A percentile compares a stretch with the other conserved stretches of the same genome.
Evolutionary conservation across 1,284 basidiomycete genomes (phyloP).

Genomic region (Ceratobasidium sp.): DNA sequence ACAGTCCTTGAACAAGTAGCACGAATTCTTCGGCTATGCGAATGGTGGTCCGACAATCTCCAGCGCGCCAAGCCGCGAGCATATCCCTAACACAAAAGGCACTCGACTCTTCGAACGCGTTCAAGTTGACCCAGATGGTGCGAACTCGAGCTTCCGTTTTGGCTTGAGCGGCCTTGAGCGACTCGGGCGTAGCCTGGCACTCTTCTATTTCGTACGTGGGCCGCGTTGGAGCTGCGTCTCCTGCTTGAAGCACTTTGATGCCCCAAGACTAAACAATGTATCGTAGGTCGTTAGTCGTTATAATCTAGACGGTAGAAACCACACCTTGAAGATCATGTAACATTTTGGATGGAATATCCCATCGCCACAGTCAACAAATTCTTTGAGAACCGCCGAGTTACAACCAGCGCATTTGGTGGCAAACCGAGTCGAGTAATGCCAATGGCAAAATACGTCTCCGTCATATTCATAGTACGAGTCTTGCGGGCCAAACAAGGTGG

Average conservation of each 20-base stretch:
- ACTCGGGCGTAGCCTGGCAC: conserved; percentile 77
- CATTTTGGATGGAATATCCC: conserved; percentile 99
- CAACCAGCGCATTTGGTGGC: conserved; percentile 99
- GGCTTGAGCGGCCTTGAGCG: conserved; percentile 90
- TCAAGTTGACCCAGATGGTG: conserved; percentile 99
- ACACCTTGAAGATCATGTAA: conserved; percentile 99
- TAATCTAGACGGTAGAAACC: conserved; percentile 47
- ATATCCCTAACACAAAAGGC: conserved; percentile 99
- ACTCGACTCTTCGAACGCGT: conserved; percentile 97
- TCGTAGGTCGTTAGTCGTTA: conserved; percentile 44
- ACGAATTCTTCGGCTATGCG: conserved; percentile 99
- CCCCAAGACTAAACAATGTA: conserved; percentile 87
- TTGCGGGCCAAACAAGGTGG: conserved; percentile 95
- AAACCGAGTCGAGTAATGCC: conserved; percentile 98
- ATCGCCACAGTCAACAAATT: conserved; percentile 97
- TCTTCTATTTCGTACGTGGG: conserved; percentile 78
- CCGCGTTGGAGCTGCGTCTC: too few species aligned
- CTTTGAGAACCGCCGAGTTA: conserved; percentile 96
- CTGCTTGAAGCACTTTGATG: conserved; percentile 90
- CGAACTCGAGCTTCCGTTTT: conserved; percentile 98
- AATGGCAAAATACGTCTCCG: conserved; percentile 96
- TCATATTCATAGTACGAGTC: conserved; percentile 99
- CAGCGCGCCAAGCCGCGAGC: conserved; percentile 96
- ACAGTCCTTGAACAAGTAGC: conserved; percentile 96
- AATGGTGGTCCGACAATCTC: conserved; percentile 95